Base-by-base conservation (phyloP, 2,329 filamentous ascomycete genomes). In the Hymenoscyphus fructigenus region DNA sequence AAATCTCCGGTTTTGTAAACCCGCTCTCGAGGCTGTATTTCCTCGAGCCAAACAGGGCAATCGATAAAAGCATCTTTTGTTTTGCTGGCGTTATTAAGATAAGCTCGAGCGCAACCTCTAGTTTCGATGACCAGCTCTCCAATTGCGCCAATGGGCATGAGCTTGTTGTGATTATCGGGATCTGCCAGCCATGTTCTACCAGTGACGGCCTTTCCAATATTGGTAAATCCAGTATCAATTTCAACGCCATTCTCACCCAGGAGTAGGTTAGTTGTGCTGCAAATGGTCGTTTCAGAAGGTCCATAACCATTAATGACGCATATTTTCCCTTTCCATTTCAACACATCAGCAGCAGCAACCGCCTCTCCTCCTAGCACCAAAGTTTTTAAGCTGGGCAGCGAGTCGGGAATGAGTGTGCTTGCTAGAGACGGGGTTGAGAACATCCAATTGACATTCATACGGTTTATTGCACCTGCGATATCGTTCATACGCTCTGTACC, bases 351-450 rank as follows among this genome's bases (percentile, higher is more conserved):
- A 84, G 83, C 53, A 83, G 81, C 12, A 88, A 95, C 50, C 94
- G 83, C 92, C 94, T 96, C 77, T 95, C 93, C 7, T 91, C 92
- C 70, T 93, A 96, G 0, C 91, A 96, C 38, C 94, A 80, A 1
- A 95, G 80, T 3, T 91, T 78, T 62, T 82, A 97, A 77, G 0
- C 78, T 78, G 0, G 92, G 92, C 0, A 88, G 90, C 10, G 95
- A 92, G 0, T 91, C 94, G 0, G 92, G 92, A 0, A 91, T 95
- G 62, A 97, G 80, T 77, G 96, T 92, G 67, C 89, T 92, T 0
- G 59, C 64, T 32, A 71, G 57, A 20, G 70, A 63, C 23, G 70
- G 64, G 20, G 69, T 72, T 32, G 69, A 58, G 26, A 66, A 47
- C 10, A 66, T 65, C 58, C 63, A 67, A 17, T 64, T 68, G 29